Conservation (phyloP, 345 rosid species). For the Nephelium lappaceum region DNA sequence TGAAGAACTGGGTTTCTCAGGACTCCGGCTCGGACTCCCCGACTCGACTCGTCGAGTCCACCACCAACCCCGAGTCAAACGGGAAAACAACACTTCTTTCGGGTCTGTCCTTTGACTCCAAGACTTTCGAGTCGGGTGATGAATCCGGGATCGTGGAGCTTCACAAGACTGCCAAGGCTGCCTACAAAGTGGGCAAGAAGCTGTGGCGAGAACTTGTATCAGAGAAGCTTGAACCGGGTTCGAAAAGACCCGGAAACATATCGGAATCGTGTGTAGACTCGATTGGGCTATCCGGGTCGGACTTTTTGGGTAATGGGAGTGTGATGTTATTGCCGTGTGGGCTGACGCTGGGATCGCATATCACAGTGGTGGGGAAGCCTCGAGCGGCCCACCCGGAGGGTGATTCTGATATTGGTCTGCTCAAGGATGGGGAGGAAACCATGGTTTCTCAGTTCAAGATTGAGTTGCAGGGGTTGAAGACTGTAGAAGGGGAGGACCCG, state of each 20-base stretch:
- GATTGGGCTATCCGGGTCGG: constrained; percentile 57
- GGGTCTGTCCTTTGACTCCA: constrained; percentile 53
- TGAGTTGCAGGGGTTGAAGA: constrained; percentile 85
- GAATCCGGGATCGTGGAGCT: constrained; percentile 77
- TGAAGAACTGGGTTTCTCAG: constrained; percentile 42
- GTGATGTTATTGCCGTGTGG: constrained; percentile 84
- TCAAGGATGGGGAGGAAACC: constrained; percentile 50
- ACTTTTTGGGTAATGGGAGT: constrained; percentile 49
- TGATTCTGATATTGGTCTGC: constrained; percentile 55
- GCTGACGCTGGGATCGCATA: constrained; percentile 80
- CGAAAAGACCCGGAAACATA: constrained; percentile 26
- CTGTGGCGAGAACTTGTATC: constrained; percentile 69
- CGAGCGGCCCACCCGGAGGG: constrained; percentile 58
- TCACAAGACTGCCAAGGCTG: constrained; percentile 66
- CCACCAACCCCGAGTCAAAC: not conserved
- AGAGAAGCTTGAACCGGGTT: constrained; percentile 31
- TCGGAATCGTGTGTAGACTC: constrained; percentile 69
- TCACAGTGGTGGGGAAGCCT: constrained; percentile 88
- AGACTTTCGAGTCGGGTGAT: constrained; percentile 49
- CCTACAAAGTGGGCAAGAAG: constrained; percentile 76
- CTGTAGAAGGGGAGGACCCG: constrained; percentile 96
- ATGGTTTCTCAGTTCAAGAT: constrained; percentile 85
- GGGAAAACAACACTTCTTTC: constrained; percentile 45
- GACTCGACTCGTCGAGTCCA: constrained; percentile 13
- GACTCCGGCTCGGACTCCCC: constrained; percentile 39